Percentiles rank a stretch among this genome's conserved stretches.
Conservation (phyloP, 1,139 yeast species). For the Oligophagozyma castellii region DNA sequence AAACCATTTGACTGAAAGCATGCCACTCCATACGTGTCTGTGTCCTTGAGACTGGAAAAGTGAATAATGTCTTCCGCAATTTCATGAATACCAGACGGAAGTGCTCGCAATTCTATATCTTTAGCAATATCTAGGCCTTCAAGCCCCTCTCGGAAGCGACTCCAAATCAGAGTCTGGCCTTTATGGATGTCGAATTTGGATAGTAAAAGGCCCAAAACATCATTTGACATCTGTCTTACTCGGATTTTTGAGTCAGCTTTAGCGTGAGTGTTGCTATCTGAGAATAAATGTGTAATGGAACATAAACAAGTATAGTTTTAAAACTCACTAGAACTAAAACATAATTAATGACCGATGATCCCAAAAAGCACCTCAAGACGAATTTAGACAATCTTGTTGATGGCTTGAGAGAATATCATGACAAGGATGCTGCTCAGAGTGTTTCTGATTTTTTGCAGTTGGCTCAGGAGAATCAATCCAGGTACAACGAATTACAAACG, state of each 20-base stretch:
- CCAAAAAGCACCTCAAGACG: conserved; percentile 7
- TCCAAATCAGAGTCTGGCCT: conserved; percentile 23
- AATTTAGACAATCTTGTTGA: conserved; percentile 16
- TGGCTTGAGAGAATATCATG: conserved; percentile 11
- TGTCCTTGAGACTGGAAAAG: conserved; percentile 28
- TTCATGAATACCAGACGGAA: conserved; percentile 81
- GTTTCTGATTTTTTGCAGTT: conserved; percentile 15
- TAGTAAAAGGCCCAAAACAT: too few relatives aligned
- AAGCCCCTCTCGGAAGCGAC: conserved; percentile 7
- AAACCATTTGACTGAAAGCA: conserved; percentile 33
- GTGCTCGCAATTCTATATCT: conserved; percentile 54
- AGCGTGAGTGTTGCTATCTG: not conserved
- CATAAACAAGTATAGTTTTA: conserved; percentile 6
- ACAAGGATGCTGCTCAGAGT: conserved; percentile 11
- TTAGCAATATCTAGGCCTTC: conserved; percentile 14
- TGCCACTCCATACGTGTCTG: conserved; percentile 32
- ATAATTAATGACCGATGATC: conserved; percentile 11
- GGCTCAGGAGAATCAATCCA: conserved; percentile 11
- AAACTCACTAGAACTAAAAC: conserved; percentile 12
- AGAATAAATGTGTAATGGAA: not conserved
- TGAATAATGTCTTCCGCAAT: conserved; percentile 37
- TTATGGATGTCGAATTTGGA: conserved; percentile 22
- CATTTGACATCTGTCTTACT: too few relatives aligned
- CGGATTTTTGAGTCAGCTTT: too few relatives aligned
- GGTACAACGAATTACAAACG: conserved; percentile 10